A percentile compares a stretch with the other conserved stretches of the same genome.
phyloP scores from a whole-genome alignment of 2,329 filamentous ascomycete genomes.

The Coniochaeta ligniaria region DNA sequence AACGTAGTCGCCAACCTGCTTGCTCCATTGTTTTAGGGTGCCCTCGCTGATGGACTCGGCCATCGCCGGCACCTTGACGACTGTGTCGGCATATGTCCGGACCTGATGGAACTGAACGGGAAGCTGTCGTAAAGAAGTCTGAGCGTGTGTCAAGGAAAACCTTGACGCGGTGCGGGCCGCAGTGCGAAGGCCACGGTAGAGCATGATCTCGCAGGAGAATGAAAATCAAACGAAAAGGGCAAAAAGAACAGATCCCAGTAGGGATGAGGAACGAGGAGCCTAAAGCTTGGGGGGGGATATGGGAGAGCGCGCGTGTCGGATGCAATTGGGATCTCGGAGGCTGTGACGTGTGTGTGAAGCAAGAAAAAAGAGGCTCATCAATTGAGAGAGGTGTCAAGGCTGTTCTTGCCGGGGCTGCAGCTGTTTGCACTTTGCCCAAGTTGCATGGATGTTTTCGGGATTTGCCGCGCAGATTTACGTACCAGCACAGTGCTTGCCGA shows the following conservation, averaged over 20 bases:
- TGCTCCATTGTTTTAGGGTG: constrained; percentile 91
- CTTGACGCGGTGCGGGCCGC: constrained; percentile 13
- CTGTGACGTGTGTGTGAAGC: neutral
- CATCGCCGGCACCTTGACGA: constrained; percentile 96
- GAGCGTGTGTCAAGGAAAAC: constrained; percentile 1
- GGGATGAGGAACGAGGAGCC: neutral
- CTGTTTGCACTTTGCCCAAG: neutral
- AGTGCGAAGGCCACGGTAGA: constrained; percentile 11
- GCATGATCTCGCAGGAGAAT: neutral
- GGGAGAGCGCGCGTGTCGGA: neutral
- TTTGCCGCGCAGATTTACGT: neutral
- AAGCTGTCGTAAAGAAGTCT: constrained; percentile 23
- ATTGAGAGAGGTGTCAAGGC: neutral
- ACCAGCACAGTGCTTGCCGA: neutral
- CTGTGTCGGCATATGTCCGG: constrained; percentile 65
- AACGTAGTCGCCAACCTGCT: constrained; percentile 86
- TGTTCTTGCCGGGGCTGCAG: neutral
- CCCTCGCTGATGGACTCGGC: constrained; percentile 98
- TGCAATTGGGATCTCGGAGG: neutral
- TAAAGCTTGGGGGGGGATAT: neutral
- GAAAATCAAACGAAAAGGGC: neutral
- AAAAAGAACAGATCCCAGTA: neutral
- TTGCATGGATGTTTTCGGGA: neutral
- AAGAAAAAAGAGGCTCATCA: neutral
- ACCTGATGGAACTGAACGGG: constrained; percentile 48